phyloP scores from a whole-genome alignment of 2,329 filamentous ascomycete genomes.

The Neoscytalidium dimidiatum region DNA sequence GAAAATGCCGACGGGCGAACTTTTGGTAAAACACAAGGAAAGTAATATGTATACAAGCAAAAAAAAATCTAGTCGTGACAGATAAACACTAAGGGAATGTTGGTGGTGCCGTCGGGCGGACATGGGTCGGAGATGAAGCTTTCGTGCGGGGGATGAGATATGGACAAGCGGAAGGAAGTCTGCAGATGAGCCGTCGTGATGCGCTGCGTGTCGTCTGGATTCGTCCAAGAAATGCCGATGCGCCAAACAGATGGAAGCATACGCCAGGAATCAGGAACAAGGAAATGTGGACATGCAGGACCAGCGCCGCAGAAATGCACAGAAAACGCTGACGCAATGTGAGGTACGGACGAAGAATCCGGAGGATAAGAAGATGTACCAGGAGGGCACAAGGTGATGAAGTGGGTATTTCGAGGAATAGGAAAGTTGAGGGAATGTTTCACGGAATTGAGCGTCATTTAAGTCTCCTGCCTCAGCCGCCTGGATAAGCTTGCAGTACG shows the following conservation, averaged over 20 bases:
- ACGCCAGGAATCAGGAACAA: slow-evolving; percentile 5
- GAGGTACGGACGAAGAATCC: background rate
- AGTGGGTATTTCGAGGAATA: slow-evolving; percentile 10
- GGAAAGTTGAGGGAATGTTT: background rate
- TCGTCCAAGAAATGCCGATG: slow-evolving; percentile 13
- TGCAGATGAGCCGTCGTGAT: slow-evolving; percentile 16
- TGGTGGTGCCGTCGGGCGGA: slow-evolving; percentile 13
- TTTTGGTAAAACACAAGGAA: slow-evolving; percentile 18
- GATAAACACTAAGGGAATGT: slow-evolving; percentile 12
- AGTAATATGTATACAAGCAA: slow-evolving; percentile 3
- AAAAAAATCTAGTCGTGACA: slow-evolving; percentile 13
- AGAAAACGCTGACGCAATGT: background rate
- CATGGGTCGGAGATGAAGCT: slow-evolving; percentile 7
- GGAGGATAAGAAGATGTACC: background rate
- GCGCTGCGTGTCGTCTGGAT: slow-evolving; percentile 16
- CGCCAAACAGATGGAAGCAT: slow-evolving; percentile 16
- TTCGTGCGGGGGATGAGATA: slow-evolving; percentile 4
- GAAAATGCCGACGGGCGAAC: slow-evolving; percentile 18
- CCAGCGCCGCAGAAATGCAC: slow-evolving; percentile 17
- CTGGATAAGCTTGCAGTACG: slow-evolving; percentile 13
- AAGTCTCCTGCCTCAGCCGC: slow-evolving; percentile 13
- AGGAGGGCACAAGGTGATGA: background rate
- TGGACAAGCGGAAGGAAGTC: slow-evolving; percentile 2
- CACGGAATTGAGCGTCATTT: background rate
- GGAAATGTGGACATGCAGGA: slow-evolving; percentile 8